Evolutionary conservation across 192 early-diverging fungal genomes (phyloP).

Genomic region (Phycomyces blakesleeanus): DNA sequence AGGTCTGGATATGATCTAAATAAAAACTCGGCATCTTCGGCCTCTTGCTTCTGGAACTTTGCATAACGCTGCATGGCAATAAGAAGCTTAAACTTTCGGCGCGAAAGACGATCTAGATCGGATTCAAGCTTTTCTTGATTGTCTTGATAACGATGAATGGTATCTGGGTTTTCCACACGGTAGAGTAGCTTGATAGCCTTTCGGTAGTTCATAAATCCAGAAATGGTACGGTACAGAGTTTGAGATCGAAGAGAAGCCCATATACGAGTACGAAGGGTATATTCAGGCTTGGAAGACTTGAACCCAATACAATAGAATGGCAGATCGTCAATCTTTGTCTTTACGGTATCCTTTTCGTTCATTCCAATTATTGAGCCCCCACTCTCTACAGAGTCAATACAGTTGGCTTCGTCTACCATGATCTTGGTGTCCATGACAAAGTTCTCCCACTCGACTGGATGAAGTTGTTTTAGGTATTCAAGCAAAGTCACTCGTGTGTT

Average conservation of each 20-base stretch:
- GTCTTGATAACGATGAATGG: conserved; percentile 59
- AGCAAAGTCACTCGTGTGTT: conserved; percentile 76
- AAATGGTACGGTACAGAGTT: conserved; percentile 82
- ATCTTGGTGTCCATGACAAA: conserved; percentile 86
- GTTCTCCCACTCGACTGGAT: conserved; percentile 84
- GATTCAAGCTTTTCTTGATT: conserved; percentile 65
- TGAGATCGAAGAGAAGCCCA: conserved; percentile 86
- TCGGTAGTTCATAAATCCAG: conserved; percentile 85
- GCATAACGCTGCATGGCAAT: conserved; percentile 82
- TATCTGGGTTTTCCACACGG: conserved; percentile 77
- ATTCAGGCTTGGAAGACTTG: conserved; percentile 77
- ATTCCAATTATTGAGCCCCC: conserved; percentile 22
- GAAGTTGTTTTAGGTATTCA: conserved; percentile 78
- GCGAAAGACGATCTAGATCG: conserved; percentile 63
- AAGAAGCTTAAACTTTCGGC: conserved; percentile 80
- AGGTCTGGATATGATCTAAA: conserved; percentile 72
- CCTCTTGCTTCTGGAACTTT: conserved; percentile 75
- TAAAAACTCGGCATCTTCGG: conserved; percentile 72
- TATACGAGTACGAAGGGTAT: conserved; percentile 79
- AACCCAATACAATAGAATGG: conserved; percentile 81
- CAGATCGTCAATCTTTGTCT: conserved; percentile 72
- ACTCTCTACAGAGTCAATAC: conserved; percentile 11
- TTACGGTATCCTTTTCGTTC: conserved; percentile 49
- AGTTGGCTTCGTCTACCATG: conserved; percentile 59
- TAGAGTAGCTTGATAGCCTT: conserved; percentile 81